Conservation (phyloP, 2,329 filamentous ascomycete species). For the Xylariomycetidae sp. region DNA sequence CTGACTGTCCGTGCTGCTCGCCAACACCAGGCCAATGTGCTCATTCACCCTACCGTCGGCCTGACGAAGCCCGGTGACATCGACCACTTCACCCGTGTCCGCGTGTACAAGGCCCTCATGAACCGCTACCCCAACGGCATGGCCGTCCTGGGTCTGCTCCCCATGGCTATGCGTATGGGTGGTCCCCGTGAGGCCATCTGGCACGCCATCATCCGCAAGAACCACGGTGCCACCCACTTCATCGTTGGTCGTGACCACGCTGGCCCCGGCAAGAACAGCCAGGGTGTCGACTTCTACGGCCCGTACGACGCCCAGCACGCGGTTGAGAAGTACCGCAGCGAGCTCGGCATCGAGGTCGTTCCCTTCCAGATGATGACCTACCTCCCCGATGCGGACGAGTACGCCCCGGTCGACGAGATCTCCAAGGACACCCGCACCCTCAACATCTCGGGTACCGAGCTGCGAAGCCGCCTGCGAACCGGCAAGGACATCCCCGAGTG, state of each 20-base stretch:
- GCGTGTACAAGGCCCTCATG: conserved; percentile 95
- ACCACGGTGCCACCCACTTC: conserved; percentile 98
- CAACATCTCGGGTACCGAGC: conserved; percentile 84
- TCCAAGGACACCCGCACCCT: conserved; percentile 75
- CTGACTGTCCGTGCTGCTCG: conserved; percentile 95
- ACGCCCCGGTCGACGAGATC: conserved; percentile 88
- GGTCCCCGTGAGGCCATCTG: conserved; percentile 97
- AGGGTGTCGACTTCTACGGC: conserved; percentile 94
- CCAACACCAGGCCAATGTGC: conserved; percentile 92
- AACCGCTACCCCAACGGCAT: conserved; percentile 98
- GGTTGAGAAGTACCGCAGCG: conserved; percentile 91
- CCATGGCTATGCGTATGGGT: conserved; percentile 98
- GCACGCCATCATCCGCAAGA: conserved; percentile 99
- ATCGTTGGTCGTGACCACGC: conserved; percentile 98
- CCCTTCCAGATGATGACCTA: conserved; percentile 99
- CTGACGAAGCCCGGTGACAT: conserved; percentile 99
- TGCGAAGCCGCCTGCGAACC: conserved; percentile 82
- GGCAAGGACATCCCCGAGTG: conserved; percentile 95
- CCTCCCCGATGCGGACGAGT: conserved; percentile 94
- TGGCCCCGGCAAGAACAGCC: conserved; percentile 95
- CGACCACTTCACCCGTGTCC: conserved; percentile 98
- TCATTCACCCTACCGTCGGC: conserved; percentile 97
- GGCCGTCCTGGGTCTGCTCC: conserved; percentile 91
- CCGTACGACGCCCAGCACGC: conserved; percentile 96
- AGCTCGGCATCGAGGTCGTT: conserved; percentile 97